A percentile compares a stretch with the other conserved stretches of the same genome.
These are phyloP conservation scores for Pestalotiopsis sp. DNA, from an alignment of 2,329 filamentous ascomycete genomes.

Conservation along the genomic window DNA sequence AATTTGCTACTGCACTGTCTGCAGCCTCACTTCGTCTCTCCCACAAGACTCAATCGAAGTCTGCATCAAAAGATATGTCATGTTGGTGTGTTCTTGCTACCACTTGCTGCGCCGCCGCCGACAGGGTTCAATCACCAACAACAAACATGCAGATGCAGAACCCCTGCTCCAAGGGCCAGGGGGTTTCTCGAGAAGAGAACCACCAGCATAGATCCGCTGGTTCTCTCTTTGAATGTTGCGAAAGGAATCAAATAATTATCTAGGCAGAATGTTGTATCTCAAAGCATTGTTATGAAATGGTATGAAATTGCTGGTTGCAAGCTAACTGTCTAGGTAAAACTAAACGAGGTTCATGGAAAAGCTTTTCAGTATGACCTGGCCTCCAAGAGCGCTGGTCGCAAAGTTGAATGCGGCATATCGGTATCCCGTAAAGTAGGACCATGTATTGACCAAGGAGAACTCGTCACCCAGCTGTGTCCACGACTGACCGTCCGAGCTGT, in stretches of 20 bases:
- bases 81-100: no score
- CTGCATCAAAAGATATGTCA: neutral
- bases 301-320: no score
- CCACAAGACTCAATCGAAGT: neutral
- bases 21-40: neutral
- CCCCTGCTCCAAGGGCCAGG: neutral
- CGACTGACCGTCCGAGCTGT: slow-evolving; percentile 39
- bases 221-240: no score
- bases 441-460: slow-evolving; percentile 37
- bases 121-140: neutral
- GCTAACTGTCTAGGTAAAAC: no score
- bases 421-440: slow-evolving; percentile 47
- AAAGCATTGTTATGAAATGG: no score
- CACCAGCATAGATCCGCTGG: no score
- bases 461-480: slow-evolving; percentile 33
- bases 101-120: no score
- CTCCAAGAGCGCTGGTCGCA: slow-evolving; percentile 42
- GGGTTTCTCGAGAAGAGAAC: no score
- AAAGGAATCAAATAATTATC: no score
- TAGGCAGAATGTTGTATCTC: no score
- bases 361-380: slow-evolving; percentile 25
- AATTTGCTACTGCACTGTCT: no score
- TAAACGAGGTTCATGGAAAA: slow-evolving; percentile 12
- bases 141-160: neutral
- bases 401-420: slow-evolving; percentile 49